phyloP scores from a whole-genome alignment of 2,329 filamentous ascomycete genomes.

The Aspergillus novoparasiticus region DNA sequence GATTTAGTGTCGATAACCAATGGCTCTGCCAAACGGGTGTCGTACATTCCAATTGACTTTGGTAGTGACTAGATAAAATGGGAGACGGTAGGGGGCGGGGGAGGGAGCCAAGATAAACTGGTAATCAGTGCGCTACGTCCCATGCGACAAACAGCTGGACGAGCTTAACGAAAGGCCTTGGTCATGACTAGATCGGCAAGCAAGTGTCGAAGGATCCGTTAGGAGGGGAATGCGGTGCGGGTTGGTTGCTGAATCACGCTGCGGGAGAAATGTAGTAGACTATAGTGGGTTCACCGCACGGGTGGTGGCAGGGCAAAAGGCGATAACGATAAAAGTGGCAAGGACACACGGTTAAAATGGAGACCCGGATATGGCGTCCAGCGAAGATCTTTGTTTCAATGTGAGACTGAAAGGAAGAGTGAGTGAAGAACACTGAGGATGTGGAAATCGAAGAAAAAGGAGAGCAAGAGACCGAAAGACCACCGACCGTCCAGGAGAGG shows the following conservation, averaged over 20 bases:
- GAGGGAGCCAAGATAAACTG: constrained; percentile 2
- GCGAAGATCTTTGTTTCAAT: neutral
- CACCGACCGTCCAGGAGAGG: neutral
- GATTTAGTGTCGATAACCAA: constrained; percentile 36
- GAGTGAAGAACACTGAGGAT: neutral
- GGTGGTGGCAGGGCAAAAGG: constrained; percentile 9
- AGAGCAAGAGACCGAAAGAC: neutral
- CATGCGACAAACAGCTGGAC: constrained; percentile 23
- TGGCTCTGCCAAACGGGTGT: constrained; percentile 35
- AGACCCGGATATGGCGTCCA: neutral
- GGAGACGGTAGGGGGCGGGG: neutral
- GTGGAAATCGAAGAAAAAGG: neutral
- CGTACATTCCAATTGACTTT: constrained; percentile 35
- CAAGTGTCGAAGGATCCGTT: constrained; percentile 2
- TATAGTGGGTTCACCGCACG: constrained; percentile 10
- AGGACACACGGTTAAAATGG: neutral
- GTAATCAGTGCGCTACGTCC: constrained; percentile 17
- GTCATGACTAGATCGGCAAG: constrained; percentile 25
- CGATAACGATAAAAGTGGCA: constrained; percentile 13
- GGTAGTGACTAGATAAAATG: neutral
- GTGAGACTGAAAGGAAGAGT: neutral
- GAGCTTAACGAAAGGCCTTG: constrained; percentile 23
- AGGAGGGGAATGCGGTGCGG: constrained; percentile 10
- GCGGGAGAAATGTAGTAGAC: constrained; percentile 13
- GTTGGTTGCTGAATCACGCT: constrained; percentile 16